Evolutionary conservation across 176 grass and related monocot species (phyloP).

Genomic region (Juncus effusus): DNA sequence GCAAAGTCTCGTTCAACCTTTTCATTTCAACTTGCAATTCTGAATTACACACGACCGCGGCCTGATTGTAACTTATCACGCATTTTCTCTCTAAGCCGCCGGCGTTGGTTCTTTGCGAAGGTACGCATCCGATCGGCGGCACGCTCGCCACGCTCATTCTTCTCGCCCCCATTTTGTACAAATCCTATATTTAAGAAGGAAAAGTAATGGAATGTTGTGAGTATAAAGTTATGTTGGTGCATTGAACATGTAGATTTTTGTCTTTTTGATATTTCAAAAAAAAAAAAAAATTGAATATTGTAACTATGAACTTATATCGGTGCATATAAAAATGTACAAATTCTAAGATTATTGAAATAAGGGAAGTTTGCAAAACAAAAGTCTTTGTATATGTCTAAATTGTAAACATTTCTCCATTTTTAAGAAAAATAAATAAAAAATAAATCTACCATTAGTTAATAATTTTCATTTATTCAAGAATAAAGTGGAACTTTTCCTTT

Average conservation of each 20-base stretch:
- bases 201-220: not conserved
- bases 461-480: no score
- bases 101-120: conserved; percentile 73
- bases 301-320: not conserved
- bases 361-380: no score
- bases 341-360: not conserved
- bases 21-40: conserved; percentile 53
- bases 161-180: conserved; percentile 47
- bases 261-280: not conserved
- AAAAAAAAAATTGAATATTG: not conserved
- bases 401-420: no score
- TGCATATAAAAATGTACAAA: conserved; percentile 1
- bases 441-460: no score
- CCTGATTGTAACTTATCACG: conserved; percentile 68
- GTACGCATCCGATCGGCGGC: conserved; percentile 75
- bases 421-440: not conserved
- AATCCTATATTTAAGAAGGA: conserved; percentile 24
- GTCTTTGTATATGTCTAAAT: no score
- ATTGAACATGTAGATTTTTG: no score
- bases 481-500: no score
- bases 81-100: conserved; percentile 62
- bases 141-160: conserved; percentile 39
- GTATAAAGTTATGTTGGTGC: no score
- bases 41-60: conserved; percentile 49
- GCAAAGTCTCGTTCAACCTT: conserved; percentile 52